Conservation (phyloP, 179 eudicot genomes). For the Amaranthus tricolor region DNA sequence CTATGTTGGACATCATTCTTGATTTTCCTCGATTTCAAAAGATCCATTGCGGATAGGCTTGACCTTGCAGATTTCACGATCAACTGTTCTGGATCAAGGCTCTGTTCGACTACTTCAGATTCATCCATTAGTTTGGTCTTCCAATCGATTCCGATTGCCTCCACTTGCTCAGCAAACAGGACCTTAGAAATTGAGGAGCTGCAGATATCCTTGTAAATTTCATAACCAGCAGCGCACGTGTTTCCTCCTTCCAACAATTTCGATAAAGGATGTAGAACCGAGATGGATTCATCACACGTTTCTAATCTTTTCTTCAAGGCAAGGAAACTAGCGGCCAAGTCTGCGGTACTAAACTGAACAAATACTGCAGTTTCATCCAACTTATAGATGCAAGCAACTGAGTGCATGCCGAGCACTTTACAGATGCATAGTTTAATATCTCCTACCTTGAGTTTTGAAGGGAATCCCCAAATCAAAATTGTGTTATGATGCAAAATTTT, state of each 20-base stretch:
- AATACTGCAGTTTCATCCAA: conserved; percentile 81
- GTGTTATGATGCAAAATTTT: conserved; percentile 50
- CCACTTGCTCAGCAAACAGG: conserved; percentile 67
- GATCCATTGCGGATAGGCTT: background rate
- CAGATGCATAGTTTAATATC: conserved; percentile 56
- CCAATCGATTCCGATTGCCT: conserved; percentile 51
- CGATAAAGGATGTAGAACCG: conserved; percentile 74
- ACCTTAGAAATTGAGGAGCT: conserved; percentile 60
- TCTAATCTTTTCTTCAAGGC: conserved; percentile 57
- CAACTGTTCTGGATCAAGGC: conserved; percentile 14
- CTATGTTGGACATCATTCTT: conserved; percentile 21
- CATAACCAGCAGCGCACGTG: conserved; percentile 66
- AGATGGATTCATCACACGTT: conserved; percentile 51
- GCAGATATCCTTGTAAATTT: conserved; percentile 72
- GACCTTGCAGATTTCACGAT: background rate
- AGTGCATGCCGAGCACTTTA: conserved; percentile 62
- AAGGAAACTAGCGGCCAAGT: conserved; percentile 57
- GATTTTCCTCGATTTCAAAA: conserved; percentile 4
- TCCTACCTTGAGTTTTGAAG: conserved; percentile 50
- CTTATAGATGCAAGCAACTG: conserved; percentile 58
- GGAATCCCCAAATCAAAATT: conserved; percentile 78
- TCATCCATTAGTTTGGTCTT: conserved; percentile 31
- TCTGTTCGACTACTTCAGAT: conserved; percentile 11
- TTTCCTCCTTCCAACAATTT: conserved; percentile 71
- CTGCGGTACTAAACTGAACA: conserved; percentile 65